These are phyloP conservation scores for Hippophae tibetana DNA, from an alignment of 306 rosid genomes.

Conservation along the genomic window DNA sequence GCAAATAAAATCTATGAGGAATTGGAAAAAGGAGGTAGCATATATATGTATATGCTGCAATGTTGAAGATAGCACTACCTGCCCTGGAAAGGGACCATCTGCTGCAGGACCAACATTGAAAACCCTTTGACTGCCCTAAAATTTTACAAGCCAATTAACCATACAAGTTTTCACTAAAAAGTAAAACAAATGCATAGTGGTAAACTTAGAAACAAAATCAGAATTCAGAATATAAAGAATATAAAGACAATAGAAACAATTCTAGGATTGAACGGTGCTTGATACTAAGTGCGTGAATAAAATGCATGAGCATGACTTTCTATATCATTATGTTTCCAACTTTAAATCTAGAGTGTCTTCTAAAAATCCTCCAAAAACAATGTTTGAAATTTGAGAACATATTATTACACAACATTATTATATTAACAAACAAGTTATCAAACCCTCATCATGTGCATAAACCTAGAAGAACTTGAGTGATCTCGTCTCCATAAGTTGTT, in stretches of 20 bases:
- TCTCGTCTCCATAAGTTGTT: background rate
- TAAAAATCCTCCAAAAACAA: background rate
- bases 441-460: background rate
- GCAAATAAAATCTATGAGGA: constrained; percentile 13
- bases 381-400: background rate
- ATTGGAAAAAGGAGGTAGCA: background rate
- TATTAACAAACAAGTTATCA: background rate
- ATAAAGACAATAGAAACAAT: background rate
- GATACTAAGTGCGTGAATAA: too few relatives aligned
- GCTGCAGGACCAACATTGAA: constrained; percentile 39
- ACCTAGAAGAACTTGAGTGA: background rate
- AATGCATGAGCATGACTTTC: background rate
- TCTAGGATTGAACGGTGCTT: background rate
- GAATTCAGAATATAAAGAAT: background rate
- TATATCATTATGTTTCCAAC: background rate
- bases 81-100: constrained; percentile 39
- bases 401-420: background rate
- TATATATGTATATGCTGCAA: constrained; percentile 71
- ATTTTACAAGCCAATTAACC: constrained; percentile 15
- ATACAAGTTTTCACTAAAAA: constrained; percentile 7
- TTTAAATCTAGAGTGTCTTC: background rate
- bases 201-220: too few relatives aligned
- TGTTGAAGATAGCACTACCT: constrained; percentile 28
- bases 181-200: background rate
- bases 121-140: constrained; percentile 50